A percentile compares a stretch with the other conserved stretches of the same genome.
Conservation (phyloP, 2,329 filamentous ascomycete genomes). For the Xylaria sp. region DNA sequence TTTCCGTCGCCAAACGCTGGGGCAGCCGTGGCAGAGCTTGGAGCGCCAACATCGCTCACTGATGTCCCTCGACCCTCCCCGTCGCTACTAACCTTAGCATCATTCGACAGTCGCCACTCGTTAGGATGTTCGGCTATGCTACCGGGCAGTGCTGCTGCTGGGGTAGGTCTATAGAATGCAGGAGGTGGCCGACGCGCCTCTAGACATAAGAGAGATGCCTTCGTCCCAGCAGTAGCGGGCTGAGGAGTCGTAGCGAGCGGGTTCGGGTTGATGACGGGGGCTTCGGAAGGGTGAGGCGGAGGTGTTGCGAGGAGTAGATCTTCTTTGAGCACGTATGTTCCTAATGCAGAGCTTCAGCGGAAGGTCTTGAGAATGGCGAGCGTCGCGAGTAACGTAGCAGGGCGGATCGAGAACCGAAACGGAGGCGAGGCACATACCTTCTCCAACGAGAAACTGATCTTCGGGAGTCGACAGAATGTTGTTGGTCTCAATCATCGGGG, state of each 20-base stretch:
- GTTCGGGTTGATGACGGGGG: constrained; percentile 86
- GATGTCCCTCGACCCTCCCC: constrained; percentile 64
- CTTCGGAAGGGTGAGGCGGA: constrained; percentile 94
- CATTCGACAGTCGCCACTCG: constrained; percentile 69
- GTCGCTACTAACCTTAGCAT: constrained; percentile 68
- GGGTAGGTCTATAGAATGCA: constrained; percentile 65
- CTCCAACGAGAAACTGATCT: constrained; percentile 90
- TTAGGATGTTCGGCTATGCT: constrained; percentile 72
- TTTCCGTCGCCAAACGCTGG: constrained; percentile 91
- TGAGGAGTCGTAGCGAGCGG: constrained; percentile 86
- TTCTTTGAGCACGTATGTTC: constrained; percentile 90
- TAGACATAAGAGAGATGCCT: constrained; percentile 80
- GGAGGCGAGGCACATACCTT: constrained; percentile 67
- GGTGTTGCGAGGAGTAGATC: constrained; percentile 93
- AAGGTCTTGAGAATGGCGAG: neutral
- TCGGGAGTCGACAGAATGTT: constrained; percentile 88
- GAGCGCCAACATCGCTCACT: constrained; percentile 60
- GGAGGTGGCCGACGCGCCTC: constrained; percentile 68
- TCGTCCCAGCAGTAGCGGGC: constrained; percentile 86
- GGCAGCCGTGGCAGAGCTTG: constrained; percentile 56
- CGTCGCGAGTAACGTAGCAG: neutral
- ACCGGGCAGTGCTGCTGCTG: constrained; percentile 61
- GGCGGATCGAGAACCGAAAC: neutral
- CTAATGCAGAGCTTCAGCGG: constrained; percentile 57
- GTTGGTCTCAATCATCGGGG: constrained; percentile 90